Evolutionary conservation across 202 grass and related monocot species (phyloP).

Genomic region (Setaria viridis): DNA sequence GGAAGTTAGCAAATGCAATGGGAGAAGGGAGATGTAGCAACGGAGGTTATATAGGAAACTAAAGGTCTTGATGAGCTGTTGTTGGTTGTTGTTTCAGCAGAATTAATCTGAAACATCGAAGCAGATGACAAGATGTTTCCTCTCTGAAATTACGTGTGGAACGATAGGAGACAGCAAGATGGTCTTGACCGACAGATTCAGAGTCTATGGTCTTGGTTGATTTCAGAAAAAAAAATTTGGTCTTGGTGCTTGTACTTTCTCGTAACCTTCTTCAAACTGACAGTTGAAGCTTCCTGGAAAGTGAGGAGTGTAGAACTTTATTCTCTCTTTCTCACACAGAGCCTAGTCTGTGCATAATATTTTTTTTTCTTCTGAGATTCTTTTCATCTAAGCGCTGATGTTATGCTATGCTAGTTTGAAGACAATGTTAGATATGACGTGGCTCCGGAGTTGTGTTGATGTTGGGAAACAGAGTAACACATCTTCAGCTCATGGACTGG

Average conservation of each 20-base stretch:
- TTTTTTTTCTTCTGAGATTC: neutral
- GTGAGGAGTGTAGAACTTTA: neutral
- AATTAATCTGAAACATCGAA: constrained; percentile 54
- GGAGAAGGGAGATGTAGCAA: neutral
- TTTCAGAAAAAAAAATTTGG: neutral
- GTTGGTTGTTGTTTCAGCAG: constrained; percentile 19
- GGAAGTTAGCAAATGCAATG: neutral
- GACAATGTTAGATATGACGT: neutral
- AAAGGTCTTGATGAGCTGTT: neutral
- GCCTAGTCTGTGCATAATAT: neutral
- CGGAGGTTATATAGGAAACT: constrained; percentile 41
- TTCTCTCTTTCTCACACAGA: neutral
- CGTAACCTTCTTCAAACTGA: constrained; percentile 21
- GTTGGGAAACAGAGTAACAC: neutral
- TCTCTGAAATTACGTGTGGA: constrained; percentile 25
- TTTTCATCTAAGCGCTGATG: neutral
- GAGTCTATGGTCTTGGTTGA: constrained; percentile 39
- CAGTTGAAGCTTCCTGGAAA: constrained; percentile 44
- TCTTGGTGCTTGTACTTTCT: constrained; percentile 17
- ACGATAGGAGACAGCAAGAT: constrained; percentile 26
- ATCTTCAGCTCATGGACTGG: neutral
- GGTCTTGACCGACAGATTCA: constrained; percentile 30
- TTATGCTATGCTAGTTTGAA: neutral
- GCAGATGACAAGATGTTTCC: constrained; percentile 57
- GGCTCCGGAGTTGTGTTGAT: neutral